Conservation (phyloP, 495 filamentous ascomycete genomes). For the Bryoglossum gracile region DNA sequence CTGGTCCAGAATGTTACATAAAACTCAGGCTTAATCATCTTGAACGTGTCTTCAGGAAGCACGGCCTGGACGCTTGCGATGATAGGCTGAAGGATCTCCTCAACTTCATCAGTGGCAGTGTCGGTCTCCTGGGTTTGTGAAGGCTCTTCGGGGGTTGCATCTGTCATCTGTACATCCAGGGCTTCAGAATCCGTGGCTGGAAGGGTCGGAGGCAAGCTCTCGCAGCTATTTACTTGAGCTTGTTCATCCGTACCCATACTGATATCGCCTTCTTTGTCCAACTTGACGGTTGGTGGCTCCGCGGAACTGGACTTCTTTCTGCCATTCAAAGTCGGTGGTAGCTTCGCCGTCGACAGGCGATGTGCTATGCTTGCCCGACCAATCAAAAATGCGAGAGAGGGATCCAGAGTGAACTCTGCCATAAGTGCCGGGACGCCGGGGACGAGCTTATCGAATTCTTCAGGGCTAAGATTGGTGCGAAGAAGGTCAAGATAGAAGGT, state of each 20-base stretch:
- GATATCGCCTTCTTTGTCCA: slow-evolving; percentile 18
- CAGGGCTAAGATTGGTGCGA: slow-evolving; percentile 63
- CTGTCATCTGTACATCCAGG: slow-evolving; percentile 18
- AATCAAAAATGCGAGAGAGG: slow-evolving; percentile 83
- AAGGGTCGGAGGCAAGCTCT: not conserved
- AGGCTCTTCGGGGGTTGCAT: no score
- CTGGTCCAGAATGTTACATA: slow-evolving; percentile 94
- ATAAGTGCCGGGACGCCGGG: slow-evolving; percentile 69
- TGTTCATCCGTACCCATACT: slow-evolving; percentile 7
- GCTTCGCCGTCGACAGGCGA: slow-evolving; percentile 34
- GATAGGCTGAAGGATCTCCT: slow-evolving; percentile 70
- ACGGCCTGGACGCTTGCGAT: slow-evolving; percentile 57
- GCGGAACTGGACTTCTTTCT: not conserved
- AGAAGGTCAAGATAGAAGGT: slow-evolving; percentile 86
- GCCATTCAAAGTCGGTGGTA: slow-evolving; percentile 4
- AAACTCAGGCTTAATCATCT: slow-evolving; percentile 63
- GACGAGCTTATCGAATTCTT: slow-evolving; percentile 76
- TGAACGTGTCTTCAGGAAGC: slow-evolving; percentile 57
- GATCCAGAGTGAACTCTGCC: slow-evolving; percentile 71
- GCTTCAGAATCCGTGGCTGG: not conserved
- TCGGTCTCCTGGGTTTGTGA: no score
- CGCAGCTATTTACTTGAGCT: not conserved
- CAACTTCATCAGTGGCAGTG: slow-evolving; percentile 48
- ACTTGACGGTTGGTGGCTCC: not conserved
- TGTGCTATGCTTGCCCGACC: slow-evolving; percentile 58